Evolutionary conservation across 495 filamentous ascomycete species (phyloP).

Genomic region (Ramalina intermedia): DNA sequence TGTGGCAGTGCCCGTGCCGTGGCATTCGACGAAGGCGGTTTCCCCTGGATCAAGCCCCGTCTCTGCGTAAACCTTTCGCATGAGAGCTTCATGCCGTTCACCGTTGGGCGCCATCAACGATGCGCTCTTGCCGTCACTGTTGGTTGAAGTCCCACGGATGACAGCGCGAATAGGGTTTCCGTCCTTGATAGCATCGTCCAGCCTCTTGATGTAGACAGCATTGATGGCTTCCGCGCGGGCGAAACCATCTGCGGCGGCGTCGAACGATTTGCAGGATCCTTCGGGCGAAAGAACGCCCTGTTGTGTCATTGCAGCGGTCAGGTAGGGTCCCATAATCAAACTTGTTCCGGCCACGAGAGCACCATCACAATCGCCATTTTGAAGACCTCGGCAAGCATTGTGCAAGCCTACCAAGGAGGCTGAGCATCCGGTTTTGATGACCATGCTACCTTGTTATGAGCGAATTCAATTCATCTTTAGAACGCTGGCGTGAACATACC

Average conservation of each 20-base stretch:
- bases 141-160: slow-evolving; percentile 23
- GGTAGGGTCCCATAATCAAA: slow-evolving; percentile 24
- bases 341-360: slow-evolving; percentile 30
- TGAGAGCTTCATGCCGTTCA: slow-evolving; percentile 6
- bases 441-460: background rate
- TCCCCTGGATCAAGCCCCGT: slow-evolving; percentile 2
- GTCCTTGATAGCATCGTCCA: slow-evolving; percentile 22
- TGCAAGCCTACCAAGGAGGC: slow-evolving; percentile 22
- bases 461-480: too few relatives aligned
- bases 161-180: slow-evolving; percentile 25
- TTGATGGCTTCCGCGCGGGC: slow-evolving; percentile 42
- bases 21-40: slow-evolving; percentile 20
- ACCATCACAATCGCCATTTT: slow-evolving; percentile 23
- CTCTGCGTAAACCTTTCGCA: slow-evolving; percentile 15
- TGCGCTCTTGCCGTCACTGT: slow-evolving; percentile 22
- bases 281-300: slow-evolving; percentile 17
- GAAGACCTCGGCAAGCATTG: slow-evolving; percentile 22
- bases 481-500: slow-evolving; percentile 13
- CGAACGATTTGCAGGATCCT: slow-evolving; percentile 42
- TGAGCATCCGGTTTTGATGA: slow-evolving; percentile 27
- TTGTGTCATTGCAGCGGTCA: slow-evolving; percentile 18
- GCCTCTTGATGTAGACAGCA: slow-evolving; percentile 24
- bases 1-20: slow-evolving; percentile 27
- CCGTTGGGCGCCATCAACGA: slow-evolving; percentile 2
- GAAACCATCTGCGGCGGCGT: slow-evolving; percentile 48